Base-by-base conservation (phyloP, 2,329 filamentous ascomycete genomes). In the Gyromitra esculenta region DNA sequence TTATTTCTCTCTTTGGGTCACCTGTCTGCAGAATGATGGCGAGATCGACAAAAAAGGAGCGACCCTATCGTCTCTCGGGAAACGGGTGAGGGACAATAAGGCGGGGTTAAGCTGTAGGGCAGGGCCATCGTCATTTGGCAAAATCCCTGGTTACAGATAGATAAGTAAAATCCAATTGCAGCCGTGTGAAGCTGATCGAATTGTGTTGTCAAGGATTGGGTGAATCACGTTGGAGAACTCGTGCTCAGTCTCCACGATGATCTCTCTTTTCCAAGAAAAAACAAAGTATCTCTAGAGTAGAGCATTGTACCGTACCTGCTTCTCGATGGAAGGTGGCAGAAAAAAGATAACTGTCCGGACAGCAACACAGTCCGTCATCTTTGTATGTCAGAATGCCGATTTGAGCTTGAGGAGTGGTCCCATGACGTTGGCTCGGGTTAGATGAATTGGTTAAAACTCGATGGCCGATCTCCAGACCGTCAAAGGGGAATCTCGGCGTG, bases 261-360 rank as follows among this genome's bases (percentile, higher is more conserved):
- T 56, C 63, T 39, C 13, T 35, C 31, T 31, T 31, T 31, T 31
- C 25, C 25, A 31, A 31, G 25, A 13, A 56, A 56, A 41, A 65
- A 11, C 13, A 52, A 21, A 62, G 18, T 39, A 15, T 15, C 21
- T 65, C 45, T 21, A 4, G 43, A 9, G 8, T 31, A 35, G 39
- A 63, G 39, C 41, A 31, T 35, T 37, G 15, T 43, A 50, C 48
- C 41, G 72, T 75, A 75, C 72, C 72, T 75, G 65, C 72, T 75
- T 75, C 18, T 60, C 31, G 62, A 52, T 52, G 35, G 59, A 56
- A 63, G 21, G 18, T 35, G 31, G 43, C 56, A 18, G 48, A 43
- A 43, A 31, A 31, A 66, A 66, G 60, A 54, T 75, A 69, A 35
- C 57, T 67, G 7, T 65, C 62, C 25, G 37, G 56, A 56, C 50